phyloP scores from a whole-genome alignment of 176 grass and related monocot genomes.

The Calamus simplicifolius region DNA sequence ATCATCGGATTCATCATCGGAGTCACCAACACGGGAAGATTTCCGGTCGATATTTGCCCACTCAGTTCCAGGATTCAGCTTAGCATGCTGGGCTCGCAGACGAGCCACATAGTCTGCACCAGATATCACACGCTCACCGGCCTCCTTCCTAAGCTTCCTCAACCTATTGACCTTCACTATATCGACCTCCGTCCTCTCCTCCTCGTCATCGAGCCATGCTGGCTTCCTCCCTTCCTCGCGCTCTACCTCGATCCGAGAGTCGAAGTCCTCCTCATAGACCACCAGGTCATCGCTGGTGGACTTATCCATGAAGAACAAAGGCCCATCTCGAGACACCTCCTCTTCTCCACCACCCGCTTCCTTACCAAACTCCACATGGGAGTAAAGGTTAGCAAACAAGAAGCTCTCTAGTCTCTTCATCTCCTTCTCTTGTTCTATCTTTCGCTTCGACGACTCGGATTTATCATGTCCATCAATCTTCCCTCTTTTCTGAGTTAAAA shows the following conservation, averaged over 20 bases:
- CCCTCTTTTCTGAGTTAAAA: too few relatives aligned
- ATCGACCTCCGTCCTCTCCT: slow-evolving; percentile 49
- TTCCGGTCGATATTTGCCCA: slow-evolving; percentile 50
- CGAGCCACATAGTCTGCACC: slow-evolving; percentile 55
- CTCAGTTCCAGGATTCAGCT: slow-evolving; percentile 54
- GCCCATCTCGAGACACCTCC: too few relatives aligned
- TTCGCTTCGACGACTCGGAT: too few relatives aligned
- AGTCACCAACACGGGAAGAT: neutral
- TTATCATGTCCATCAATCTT: too few relatives aligned
- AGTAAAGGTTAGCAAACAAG: too few relatives aligned
- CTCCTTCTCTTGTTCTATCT: too few relatives aligned
- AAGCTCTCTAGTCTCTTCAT: too few relatives aligned
- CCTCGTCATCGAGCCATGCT: slow-evolving; percentile 63
- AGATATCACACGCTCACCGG: slow-evolving; percentile 48
- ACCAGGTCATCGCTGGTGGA: slow-evolving; percentile 29
- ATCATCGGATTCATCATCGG: slow-evolving; percentile 20
- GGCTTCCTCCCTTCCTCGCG: slow-evolving; percentile 31
- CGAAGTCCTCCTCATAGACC: slow-evolving; percentile 47
- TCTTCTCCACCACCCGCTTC: too few relatives aligned
- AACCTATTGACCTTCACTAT: slow-evolving; percentile 52
- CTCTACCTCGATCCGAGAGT: neutral
- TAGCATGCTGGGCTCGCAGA: slow-evolving; percentile 44
- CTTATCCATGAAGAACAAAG: slow-evolving; percentile 17
- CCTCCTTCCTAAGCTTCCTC: slow-evolving; percentile 66
- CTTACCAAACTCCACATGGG: too few relatives aligned